Conservation (phyloP, 1,284 basidiomycete genomes). For the Afroboletus lepidellus region DNA sequence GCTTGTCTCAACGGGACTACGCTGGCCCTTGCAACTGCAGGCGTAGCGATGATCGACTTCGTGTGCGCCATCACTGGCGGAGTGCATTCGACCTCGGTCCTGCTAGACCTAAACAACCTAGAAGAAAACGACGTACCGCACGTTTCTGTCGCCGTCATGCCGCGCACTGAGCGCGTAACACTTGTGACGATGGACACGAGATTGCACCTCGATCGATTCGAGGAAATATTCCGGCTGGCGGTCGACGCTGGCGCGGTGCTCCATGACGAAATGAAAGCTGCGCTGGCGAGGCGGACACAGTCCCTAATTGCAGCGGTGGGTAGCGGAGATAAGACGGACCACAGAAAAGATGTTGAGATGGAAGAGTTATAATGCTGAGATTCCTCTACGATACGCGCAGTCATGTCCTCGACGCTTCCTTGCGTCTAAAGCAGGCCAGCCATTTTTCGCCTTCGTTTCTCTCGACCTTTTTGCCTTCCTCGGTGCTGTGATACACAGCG, state of each 20-base stretch:
- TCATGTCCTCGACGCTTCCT: slow-evolving; percentile 39
- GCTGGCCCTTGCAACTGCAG: slow-evolving; percentile 86
- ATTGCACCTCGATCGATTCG: slow-evolving; percentile 90
- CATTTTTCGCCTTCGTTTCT: slow-evolving; percentile 89
- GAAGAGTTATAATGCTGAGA: slow-evolving; percentile 33
- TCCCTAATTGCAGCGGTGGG: slow-evolving; percentile 53
- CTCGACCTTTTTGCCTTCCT: slow-evolving; percentile 97
- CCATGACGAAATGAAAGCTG: slow-evolving; percentile 81
- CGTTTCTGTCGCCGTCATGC: slow-evolving; percentile 86
- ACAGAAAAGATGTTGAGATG: slow-evolving; percentile 30
- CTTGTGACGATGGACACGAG: slow-evolving; percentile 92
- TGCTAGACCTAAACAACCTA: slow-evolving; percentile 83
- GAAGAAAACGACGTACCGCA: slow-evolving; percentile 92
- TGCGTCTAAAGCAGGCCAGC: slow-evolving; percentile 78
- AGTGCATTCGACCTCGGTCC: slow-evolving; percentile 71
- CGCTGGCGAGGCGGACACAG: slow-evolving; percentile 66
- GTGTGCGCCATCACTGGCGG: slow-evolving; percentile 85
- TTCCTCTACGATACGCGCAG: slow-evolving; percentile 1
- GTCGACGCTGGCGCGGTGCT: slow-evolving; percentile 78
- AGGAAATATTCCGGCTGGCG: slow-evolving; percentile 82
- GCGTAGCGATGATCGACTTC: slow-evolving; percentile 89
- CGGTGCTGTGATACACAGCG: slow-evolving; percentile 83
- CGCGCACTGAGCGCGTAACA: slow-evolving; percentile 79
- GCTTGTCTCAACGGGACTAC: slow-evolving; percentile 95
- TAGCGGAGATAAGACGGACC: slow-evolving; percentile 27